These are phyloP conservation scores for Penicillium corylophilum DNA, from an alignment of 2,329 filamentous ascomycete genomes.

Conservation along the genomic window DNA sequence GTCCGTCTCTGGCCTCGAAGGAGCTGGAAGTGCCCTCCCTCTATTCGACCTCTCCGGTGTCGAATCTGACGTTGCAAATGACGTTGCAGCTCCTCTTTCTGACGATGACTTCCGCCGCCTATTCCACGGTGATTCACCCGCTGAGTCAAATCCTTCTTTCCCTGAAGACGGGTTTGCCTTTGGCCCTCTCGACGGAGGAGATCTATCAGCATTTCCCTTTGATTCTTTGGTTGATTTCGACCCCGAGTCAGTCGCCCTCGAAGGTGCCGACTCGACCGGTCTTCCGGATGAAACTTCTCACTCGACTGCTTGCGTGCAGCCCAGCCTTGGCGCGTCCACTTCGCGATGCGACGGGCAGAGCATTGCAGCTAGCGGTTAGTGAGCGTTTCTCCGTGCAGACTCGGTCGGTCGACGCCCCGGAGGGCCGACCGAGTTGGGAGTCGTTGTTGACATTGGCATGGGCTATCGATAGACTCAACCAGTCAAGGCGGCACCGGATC, in stretches of 20 bases:
- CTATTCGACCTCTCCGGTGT: constrained; percentile 41
- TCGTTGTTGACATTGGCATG: constrained; percentile 48
- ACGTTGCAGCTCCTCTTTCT: constrained; percentile 66
- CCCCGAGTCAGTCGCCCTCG: constrained; percentile 49
- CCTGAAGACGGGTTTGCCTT: constrained; percentile 73
- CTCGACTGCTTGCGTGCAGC: constrained; percentile 53
- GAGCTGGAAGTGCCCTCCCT: constrained; percentile 49
- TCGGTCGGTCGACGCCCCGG: constrained; percentile 33
- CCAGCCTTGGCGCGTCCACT: constrained; percentile 55
- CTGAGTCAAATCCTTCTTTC: constrained; percentile 72
- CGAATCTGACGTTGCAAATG: constrained; percentile 55
- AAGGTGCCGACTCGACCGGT: constrained; percentile 46
- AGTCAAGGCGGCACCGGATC: constrained; percentile 33
- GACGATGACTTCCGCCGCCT: constrained; percentile 63
- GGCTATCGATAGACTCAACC: constrained; percentile 46
- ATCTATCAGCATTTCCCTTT: constrained; percentile 52
- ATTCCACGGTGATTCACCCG: constrained; percentile 63
- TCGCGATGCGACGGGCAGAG: constrained; percentile 54
- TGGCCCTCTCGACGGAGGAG: constrained; percentile 60
- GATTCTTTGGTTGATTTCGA: constrained; percentile 57
- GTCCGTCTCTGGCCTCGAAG: constrained; percentile 74
- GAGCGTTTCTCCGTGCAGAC: constrained; percentile 38
- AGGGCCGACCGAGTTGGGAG: constrained; percentile 42
- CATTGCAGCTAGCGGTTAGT: constrained; percentile 53
- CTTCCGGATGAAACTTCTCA: constrained; percentile 52